These are phyloP conservation scores for Tulasnella sp. DNA, from an alignment of 768 basidiomycete species.

Conservation along the genomic window DNA sequence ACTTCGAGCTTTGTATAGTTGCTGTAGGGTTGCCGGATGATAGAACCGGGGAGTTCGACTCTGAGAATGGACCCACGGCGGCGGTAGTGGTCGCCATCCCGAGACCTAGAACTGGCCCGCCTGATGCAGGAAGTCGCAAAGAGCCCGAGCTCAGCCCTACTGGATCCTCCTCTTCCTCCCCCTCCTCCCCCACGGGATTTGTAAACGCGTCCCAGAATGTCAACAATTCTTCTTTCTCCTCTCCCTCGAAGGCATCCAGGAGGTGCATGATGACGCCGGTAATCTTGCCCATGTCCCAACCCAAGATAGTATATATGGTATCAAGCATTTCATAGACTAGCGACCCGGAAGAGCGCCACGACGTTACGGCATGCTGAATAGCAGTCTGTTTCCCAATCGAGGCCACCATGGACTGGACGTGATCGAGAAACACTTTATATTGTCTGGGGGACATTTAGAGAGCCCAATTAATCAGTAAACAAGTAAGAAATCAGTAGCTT, in stretches of 20 bases:
- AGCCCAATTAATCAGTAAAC: too few species aligned
- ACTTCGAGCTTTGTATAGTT: constrained; percentile 15
- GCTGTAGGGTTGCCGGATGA: neutral
- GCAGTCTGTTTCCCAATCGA: constrained; percentile 48
- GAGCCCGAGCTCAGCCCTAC: neutral
- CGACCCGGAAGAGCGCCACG: constrained; percentile 66
- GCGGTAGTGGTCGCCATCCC: constrained; percentile 14
- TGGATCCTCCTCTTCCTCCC: constrained; percentile 34
- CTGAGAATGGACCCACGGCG: neutral
- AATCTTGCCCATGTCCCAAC: constrained; percentile 57
- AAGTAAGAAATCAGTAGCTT: too few species aligned
- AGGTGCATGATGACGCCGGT: constrained; percentile 61
- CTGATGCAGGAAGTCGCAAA: constrained; percentile 13
- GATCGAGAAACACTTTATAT: constrained; percentile 51
- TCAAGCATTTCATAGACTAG: constrained; percentile 76
- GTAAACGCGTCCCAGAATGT: constrained; percentile 74
- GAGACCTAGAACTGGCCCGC: constrained; percentile 25
- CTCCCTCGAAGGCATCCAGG: constrained; percentile 70
- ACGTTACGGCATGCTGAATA: constrained; percentile 64
- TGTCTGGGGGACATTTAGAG: constrained; percentile 35
- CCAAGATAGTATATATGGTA: constrained; percentile 74
- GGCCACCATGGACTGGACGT: constrained; percentile 48
- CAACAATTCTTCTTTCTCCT: constrained; percentile 69
- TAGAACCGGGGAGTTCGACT: constrained; percentile 4
- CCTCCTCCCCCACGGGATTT: constrained; percentile 55